A percentile compares a stretch with the other conserved stretches of the same genome.
These are phyloP conservation scores for Aspergillus funiculosus DNA, from an alignment of 495 filamentous ascomycete species.

Conservation along the genomic window DNA sequence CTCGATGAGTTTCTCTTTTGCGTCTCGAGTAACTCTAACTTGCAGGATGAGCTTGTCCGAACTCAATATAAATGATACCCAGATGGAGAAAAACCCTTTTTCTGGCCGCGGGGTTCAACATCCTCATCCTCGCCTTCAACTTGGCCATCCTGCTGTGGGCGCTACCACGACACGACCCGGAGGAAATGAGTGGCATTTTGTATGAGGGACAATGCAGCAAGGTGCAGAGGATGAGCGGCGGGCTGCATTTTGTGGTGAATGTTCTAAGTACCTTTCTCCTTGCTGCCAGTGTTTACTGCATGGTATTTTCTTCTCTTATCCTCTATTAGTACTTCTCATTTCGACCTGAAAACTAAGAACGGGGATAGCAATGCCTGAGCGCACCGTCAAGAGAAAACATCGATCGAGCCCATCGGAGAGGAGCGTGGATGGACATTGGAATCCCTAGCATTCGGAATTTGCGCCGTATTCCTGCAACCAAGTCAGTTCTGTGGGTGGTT, in stretches of 20 bases:
- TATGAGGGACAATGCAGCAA: conserved; percentile 4
- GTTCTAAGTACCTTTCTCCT: conserved; percentile 4
- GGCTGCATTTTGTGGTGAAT: conserved; percentile 6
- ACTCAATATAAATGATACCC: neutral
- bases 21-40: too few species aligned
- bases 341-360: neutral
- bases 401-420: neutral
- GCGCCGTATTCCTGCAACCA: neutral
- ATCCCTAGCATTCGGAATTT: conserved; percentile 5
- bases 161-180: neutral
- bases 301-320: neutral
- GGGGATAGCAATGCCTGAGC: conserved; percentile 5
- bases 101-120: neutral
- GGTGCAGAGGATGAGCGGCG: neutral
- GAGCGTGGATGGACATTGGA: conserved; percentile 8
- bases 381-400: conserved; percentile 2
- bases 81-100: conserved; percentile 6
- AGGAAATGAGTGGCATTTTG: neutral
- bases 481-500: neutral
- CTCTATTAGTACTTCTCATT: neutral
- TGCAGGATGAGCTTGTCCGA: too few species aligned
- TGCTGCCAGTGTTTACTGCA: conserved; percentile 6
- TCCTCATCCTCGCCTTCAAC: conserved; percentile 3
- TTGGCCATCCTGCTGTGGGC: conserved; percentile 4
- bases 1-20: too few species aligned